A percentile compares a stretch with the other conserved stretches of the same genome.
Evolutionary conservation across 2,329 filamentous ascomycete genomes (phyloP).

Genomic region (Cercospora sojina): DNA sequence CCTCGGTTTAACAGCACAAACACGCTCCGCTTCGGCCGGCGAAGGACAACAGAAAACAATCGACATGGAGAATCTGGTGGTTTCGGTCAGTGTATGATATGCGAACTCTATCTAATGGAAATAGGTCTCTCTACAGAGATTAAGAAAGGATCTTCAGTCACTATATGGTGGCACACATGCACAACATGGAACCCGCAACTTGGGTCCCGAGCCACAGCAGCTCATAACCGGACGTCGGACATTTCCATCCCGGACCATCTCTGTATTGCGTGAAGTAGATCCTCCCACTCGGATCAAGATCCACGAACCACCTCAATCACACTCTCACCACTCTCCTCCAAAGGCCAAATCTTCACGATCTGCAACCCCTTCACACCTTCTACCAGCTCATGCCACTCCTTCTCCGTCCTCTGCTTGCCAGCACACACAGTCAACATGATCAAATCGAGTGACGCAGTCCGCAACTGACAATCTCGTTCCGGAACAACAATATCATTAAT

Average conservation of each 20-base stretch:
- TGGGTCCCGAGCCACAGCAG: neutral
- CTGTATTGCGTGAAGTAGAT: neutral
- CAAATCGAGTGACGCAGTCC: neutral
- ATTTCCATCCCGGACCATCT: neutral
- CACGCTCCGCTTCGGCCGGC: neutral
- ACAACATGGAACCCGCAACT: neutral
- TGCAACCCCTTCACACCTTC: neutral
- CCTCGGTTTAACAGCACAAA: neutral
- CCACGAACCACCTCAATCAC: slow-evolving; percentile 8
- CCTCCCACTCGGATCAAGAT: neutral
- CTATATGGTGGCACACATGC: neutral
- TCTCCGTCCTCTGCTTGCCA: slow-evolving; percentile 7
- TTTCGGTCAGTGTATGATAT: neutral
- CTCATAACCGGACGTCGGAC: neutral
- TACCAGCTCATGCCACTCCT: neutral
- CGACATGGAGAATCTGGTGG: neutral
- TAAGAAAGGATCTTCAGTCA: neutral
- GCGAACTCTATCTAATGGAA: neutral
- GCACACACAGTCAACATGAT: neutral
- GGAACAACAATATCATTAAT: neutral
- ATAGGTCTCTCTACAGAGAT: neutral
- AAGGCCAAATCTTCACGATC: slow-evolving; percentile 10
- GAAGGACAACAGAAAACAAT: neutral
- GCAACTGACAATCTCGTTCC: neutral
- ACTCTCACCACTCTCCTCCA: neutral